Percentiles rank a stretch among this genome's conserved stretches.
Conservation (phyloP, 2,329 filamentous ascomycete genomes). For the Iodosphaeria phyllophila region DNA sequence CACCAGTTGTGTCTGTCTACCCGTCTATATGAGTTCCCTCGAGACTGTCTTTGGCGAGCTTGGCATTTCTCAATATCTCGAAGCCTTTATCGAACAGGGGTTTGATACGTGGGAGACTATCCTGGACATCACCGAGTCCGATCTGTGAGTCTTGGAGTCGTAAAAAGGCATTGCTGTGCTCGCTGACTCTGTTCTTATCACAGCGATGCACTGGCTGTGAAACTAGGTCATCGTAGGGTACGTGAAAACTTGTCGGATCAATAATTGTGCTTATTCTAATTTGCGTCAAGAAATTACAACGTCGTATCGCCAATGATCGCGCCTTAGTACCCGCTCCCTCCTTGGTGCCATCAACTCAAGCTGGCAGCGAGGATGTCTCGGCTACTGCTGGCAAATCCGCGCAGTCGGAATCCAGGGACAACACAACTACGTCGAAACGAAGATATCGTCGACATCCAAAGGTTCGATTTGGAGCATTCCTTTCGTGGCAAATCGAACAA, state of each 20-base stretch:
- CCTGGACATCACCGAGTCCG: slow-evolving; percentile 67
- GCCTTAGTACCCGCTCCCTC: slow-evolving; percentile 37
- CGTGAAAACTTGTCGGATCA: too few species aligned
- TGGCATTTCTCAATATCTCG: slow-evolving; percentile 61
- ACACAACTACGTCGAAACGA: slow-evolving; percentile 34
- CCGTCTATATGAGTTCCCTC: slow-evolving; percentile 39
- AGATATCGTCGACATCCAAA: slow-evolving; percentile 68
- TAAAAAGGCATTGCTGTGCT: neutral
- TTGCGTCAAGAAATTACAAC: slow-evolving; percentile 51
- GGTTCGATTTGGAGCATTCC: slow-evolving; percentile 19
- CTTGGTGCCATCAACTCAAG: slow-evolving; percentile 27
- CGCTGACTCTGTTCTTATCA: slow-evolving; percentile 6
- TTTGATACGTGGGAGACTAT: slow-evolving; percentile 77
- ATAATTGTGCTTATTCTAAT: slow-evolving; percentile 2
- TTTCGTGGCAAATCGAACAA: slow-evolving; percentile 4
- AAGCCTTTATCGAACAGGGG: slow-evolving; percentile 55
- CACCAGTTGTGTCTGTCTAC: too few species aligned
- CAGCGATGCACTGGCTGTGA: slow-evolving; percentile 57
- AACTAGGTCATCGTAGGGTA: slow-evolving; percentile 66
- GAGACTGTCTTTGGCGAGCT: slow-evolving; percentile 51
- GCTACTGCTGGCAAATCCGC: slow-evolving; percentile 31
- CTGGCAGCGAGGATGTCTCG: slow-evolving; percentile 33
- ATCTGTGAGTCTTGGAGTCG: slow-evolving; percentile 43
- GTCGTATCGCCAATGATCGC: slow-evolving; percentile 58
- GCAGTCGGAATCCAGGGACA: slow-evolving; percentile 23